Base-by-base conservation (phyloP, 208 protist species). In the Crithidia brevicula region DNA sequence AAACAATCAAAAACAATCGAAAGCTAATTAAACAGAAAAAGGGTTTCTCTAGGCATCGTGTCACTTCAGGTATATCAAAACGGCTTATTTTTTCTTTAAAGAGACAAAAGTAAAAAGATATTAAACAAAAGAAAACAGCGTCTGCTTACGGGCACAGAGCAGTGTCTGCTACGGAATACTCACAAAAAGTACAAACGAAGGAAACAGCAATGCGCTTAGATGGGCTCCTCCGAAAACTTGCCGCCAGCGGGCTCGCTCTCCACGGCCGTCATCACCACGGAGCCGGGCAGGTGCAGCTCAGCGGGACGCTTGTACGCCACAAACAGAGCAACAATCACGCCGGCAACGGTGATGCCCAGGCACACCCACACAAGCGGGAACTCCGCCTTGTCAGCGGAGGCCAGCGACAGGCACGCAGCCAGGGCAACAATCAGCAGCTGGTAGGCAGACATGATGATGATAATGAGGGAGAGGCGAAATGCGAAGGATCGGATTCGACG, bases 321-420 rank as follows among this genome's bases (percentile, higher is more conserved):
- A 54, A 72, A 80, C 38, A 87, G 64, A 0, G 68, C 81, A 30
- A 77, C 58, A 46, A 71, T 72, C 64, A 82, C 64, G 43, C 83
- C 79, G 10, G 68, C 79, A 4, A 86, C 69, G 27, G 80, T 86
- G 69, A 89, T 81, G 63, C 80, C 80, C 28, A 89, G 73, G 71
- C 83, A 89, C 58, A 85, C 67, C 77, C 77, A 89, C 45, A 90
- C 70, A 4, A 88, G 74, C 38, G 84, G 80, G 56, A 86, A 87
- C 61, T 85, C 70, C 46, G 83, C 76, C 49, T 82, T 80, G 36
- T 51, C 52, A 25, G 67, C 74, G 15, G 81, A 64, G 61, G 46
- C 70, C 22, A 76, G 22, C 23, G 61, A 62, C n/a, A 70, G 20
- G 63, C 67, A 78, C 38, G 69, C 54, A 22, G 69, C 69, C 30